A percentile compares a stretch with the other conserved stretches of the same genome.
These are phyloP conservation scores for Parascedosporium putredinis DNA, from an alignment of 2,329 filamentous ascomycete species.

Conservation along the genomic window DNA sequence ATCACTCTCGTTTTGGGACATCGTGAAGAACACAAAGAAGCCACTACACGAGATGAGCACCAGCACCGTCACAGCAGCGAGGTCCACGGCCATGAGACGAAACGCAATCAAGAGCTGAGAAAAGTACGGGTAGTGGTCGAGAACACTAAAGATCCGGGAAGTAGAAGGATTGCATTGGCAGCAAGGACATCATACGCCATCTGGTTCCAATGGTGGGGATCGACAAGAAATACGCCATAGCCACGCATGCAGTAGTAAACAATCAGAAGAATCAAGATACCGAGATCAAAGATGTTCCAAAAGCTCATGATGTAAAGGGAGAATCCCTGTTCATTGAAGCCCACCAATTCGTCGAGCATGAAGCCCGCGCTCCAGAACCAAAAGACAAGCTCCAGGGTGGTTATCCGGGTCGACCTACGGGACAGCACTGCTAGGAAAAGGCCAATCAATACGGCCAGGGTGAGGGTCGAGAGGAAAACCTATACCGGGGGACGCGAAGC, in stretches of 20 bases:
- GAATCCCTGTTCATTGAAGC: constrained; percentile 94
- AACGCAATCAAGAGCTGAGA: constrained; percentile 91
- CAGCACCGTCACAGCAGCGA: constrained; percentile 73
- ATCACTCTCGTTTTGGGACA: constrained; percentile 63
- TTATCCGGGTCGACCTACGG: constrained; percentile 69
- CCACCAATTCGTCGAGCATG: constrained; percentile 92
- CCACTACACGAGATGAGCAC: constrained; percentile 85
- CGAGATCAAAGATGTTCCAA: constrained; percentile 92
- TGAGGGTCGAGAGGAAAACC: constrained; percentile 82
- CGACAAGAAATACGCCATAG: constrained; percentile 76
- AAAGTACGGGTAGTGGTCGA: constrained; percentile 94
- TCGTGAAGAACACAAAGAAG: constrained; percentile 88
- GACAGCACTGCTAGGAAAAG: constrained; percentile 76
- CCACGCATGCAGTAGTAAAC: constrained; percentile 84
- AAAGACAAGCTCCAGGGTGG: constrained; percentile 74
- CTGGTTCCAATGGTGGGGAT: constrained; percentile 63
- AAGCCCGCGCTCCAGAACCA: constrained; percentile 98
- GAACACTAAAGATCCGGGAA: constrained; percentile 81
- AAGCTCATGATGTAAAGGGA: constrained; percentile 95
- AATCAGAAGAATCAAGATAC: constrained; percentile 75
- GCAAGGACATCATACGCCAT: constrained; percentile 92
- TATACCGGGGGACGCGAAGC: constrained; percentile 80
- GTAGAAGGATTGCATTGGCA: constrained; percentile 77
- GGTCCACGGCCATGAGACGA: constrained; percentile 82
- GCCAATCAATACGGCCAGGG: constrained; percentile 72